These are phyloP conservation scores for Ustilago vetiveriae DNA, from an alignment of 1,284 basidiomycete species.

Conservation along the genomic window DNA sequence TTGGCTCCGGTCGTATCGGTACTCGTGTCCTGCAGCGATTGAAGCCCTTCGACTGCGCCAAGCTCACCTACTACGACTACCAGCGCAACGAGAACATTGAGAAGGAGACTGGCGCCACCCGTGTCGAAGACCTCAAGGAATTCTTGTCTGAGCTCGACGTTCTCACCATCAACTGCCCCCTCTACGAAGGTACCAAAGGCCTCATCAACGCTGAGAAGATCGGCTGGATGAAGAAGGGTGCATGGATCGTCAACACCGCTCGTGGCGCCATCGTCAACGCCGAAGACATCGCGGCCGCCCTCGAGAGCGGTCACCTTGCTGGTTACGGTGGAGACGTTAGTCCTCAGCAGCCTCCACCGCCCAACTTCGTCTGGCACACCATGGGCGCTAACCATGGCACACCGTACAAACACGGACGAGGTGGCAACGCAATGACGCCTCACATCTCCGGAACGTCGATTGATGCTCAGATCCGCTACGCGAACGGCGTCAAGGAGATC, in stretches of 20 bases:
- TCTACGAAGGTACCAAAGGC: constrained; percentile 84
- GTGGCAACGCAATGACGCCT: constrained; percentile 71
- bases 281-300: constrained; percentile 79
- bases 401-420: constrained; percentile 75
- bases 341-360: constrained; percentile 70
- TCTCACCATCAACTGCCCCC: constrained; percentile 87
- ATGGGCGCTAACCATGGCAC: constrained; percentile 67
- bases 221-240: constrained; percentile 84
- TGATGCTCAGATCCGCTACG: constrained; percentile 89
- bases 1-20: constrained; percentile 73
- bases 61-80: constrained; percentile 94
- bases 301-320: constrained; percentile 79
- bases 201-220: constrained; percentile 79
- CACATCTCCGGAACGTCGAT: constrained; percentile 75
- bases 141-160: constrained; percentile 83
- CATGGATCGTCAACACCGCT: constrained; percentile 92
- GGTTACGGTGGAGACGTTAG: constrained; percentile 72
- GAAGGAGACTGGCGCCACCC: constrained; percentile 77
- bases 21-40: constrained; percentile 81
- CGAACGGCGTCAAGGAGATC: constrained; percentile 81
- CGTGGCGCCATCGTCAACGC: constrained; percentile 91
- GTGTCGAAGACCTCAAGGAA: constrained; percentile 84
- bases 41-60: constrained; percentile 86
- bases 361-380: constrained; percentile 80
- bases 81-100: constrained; percentile 77